Evolutionary conservation across 768 basidiomycete species (phyloP), one percentile per base, ranked within the genome.

Genomic region (Termitomyces sp.): DNA sequence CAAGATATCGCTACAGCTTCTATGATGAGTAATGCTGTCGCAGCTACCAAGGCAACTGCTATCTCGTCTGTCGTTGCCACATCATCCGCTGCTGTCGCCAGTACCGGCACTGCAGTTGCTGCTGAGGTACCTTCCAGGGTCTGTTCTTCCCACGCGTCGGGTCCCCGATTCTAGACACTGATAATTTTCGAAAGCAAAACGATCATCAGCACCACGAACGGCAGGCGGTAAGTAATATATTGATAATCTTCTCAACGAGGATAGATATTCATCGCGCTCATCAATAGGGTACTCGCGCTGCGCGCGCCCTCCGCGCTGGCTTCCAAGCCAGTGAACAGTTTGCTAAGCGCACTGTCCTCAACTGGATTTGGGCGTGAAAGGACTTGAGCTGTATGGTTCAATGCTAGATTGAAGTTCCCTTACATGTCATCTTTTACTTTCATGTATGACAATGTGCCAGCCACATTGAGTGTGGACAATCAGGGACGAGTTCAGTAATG

Each of bases 211-310:
- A 42, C 4, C 39, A 43, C 12, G 33, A 30, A 20, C 47, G 22
- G 44, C 58, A 50, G 33, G 33, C 13, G 34, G 66, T 62, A 57
- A 57, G 58, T 51, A 40, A 22, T 52, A 59, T 12, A 26, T 27
- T 37, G 3, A 44, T 10, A 20, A 44, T 16, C 47, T 47, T 16
- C n/a, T n/a, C n/a, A n/a, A 7, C 34, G 26, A 30, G 13, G 27
- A 52, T 36, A 60, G 43, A 61, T 39, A n/a, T n/a, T 42, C 7
- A 59, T 16, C 22, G 12, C 26, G 46, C 32, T 49, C 51, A 12
- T 22, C n/a, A n/a, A 32, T 39, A 76, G 76, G 77, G 76, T n/a
- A 70, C 76, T 27, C 75, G 75, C 30, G 70, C 75, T 37, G 72
- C 75, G 20, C 73, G 77, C 24, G 73, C 74, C 45, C 63, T 72